Conservation (phyloP, 208 protist genomes). For the Herpetomonas muscarum region DNA sequence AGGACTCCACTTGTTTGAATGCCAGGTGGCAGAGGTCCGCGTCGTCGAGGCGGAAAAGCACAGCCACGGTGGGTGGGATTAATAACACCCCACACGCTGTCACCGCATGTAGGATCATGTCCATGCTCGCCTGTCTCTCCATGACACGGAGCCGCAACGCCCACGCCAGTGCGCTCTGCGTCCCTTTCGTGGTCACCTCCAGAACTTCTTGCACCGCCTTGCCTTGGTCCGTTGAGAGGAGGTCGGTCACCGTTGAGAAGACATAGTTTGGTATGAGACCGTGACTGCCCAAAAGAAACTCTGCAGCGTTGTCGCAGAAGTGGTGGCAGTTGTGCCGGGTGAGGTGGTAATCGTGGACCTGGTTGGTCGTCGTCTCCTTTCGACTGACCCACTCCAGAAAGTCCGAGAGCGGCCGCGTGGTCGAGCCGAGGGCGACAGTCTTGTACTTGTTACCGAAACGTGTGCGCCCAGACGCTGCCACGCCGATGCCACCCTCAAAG, state of each 20-base stretch:
- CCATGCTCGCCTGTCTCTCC: slow-evolving; percentile 34
- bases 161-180: slow-evolving; percentile 38
- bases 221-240: slow-evolving; percentile 45
- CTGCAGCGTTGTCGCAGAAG: slow-evolving; percentile 65
- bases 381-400: slow-evolving; percentile 55
- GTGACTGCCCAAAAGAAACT: slow-evolving; percentile 52
- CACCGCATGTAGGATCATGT: slow-evolving; percentile 29
- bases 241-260: slow-evolving; percentile 32
- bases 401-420: slow-evolving; percentile 29
- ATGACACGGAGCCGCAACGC: slow-evolving; percentile 21
- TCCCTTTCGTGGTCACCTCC: slow-evolving; percentile 31
- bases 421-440: slow-evolving; percentile 46
- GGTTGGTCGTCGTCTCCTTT: slow-evolving; percentile 26
- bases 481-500: slow-evolving; percentile 89
- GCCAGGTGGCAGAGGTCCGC: slow-evolving; percentile 6
- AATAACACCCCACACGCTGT: slow-evolving; percentile 32
- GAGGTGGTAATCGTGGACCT: slow-evolving; percentile 80
- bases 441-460: slow-evolving; percentile 78
- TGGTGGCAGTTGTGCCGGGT: slow-evolving; percentile 92
- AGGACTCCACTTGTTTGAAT: slow-evolving; percentile 38
- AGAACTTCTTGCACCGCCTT: slow-evolving; percentile 33
- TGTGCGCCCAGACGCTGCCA: slow-evolving; percentile 46
- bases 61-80: slow-evolving; percentile 38
- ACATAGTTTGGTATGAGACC: slow-evolving; percentile 35
- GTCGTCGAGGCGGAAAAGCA: slow-evolving; percentile 57